Evolutionary conservation across 2,329 filamentous ascomycete genomes (phyloP), one percentile per base, ranked within the genome.

Genomic region (Helminthosporium solani): DNA sequence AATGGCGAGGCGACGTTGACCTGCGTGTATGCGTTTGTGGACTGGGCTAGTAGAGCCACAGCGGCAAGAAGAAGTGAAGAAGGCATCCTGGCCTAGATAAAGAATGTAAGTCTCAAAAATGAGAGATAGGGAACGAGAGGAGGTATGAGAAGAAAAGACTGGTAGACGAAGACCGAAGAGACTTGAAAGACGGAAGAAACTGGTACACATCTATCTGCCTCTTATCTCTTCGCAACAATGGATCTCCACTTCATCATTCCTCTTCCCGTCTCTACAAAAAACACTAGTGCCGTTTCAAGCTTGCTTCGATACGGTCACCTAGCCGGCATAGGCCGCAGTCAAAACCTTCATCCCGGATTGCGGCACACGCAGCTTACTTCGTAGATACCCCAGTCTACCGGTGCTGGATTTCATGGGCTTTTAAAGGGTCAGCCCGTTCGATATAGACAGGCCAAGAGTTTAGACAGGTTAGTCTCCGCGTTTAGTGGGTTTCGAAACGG

Each of bases 1-100:
- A 73, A 75, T 1, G 62, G 55, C 2, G 53, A 46, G 14, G 47
- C 43, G 2, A 73, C 52, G 41, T 66, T 67, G 42, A 70, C 60
- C 42, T 61, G 55, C 8, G 67, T 70, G 52, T 70, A 70, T 14
- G 64, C 67, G 20, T 57, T 50, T 7, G 57, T 58, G 9, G 61
- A 36, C 28, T 58, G 57, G 9, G 56, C 61, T 40, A 66, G 58
- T 19, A 55, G 39, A 33, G 52, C 52, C 34, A 9, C 16, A 45
- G 46, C 49, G 62, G 52, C 46, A 38, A 58, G 45, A 38, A 61
- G 41, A 44, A 57, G 53, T 44, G 52, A 56, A 54, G 53, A 53
- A 61, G 64, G 63, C 64, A 69, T 67, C 56, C 53, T 64, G 58
- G 61, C 58, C 52, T 41, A 21, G 25, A 40, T 7, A 44, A 33